Percentiles rank a stretch among this genome's conserved stretches.
Conservation (phyloP, 2,329 filamentous ascomycete species). For the Clathrospora elynae region DNA sequence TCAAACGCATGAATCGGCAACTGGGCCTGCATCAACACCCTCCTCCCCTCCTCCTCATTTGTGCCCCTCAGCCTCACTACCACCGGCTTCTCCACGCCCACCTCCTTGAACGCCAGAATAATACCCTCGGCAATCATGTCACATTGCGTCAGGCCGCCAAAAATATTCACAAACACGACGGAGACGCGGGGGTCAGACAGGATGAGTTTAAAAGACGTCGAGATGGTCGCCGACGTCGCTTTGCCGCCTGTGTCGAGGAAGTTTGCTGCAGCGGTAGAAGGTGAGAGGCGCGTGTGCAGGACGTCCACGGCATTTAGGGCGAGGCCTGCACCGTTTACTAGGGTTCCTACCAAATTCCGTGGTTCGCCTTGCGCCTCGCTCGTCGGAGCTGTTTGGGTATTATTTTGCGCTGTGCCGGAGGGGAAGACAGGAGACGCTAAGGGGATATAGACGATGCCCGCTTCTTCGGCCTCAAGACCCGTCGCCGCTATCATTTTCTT, state of each 20-base stretch:
- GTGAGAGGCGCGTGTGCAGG: constrained; percentile 66
- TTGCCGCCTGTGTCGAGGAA: constrained; percentile 91
- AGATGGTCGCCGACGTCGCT: constrained; percentile 80
- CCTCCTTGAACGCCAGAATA: constrained; percentile 71
- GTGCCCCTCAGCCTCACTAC: constrained; percentile 79
- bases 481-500: constrained; percentile 57
- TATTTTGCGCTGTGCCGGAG: constrained; percentile 1
- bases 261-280: constrained; percentile 62
- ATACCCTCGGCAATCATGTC: constrained; percentile 83
- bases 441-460: constrained; percentile 80
- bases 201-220: constrained; percentile 75
- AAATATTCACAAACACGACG: constrained; percentile 74
- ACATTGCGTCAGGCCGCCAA: constrained; percentile 71
- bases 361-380: constrained; percentile 37
- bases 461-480: constrained; percentile 67
- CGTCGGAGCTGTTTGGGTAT: constrained; percentile 11
- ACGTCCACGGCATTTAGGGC: constrained; percentile 92
- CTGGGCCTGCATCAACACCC: constrained; percentile 70
- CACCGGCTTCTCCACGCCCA: constrained; percentile 67
- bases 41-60: constrained; percentile 72
- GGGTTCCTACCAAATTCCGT: constrained; percentile 71
- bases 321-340: constrained; percentile 87
- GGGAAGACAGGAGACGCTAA: constrained; percentile 40
- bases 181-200: constrained; percentile 72
- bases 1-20: constrained; percentile 73